These are phyloP conservation scores for Metschnikowia continentalis DNA, from an alignment of 805 yeast genomes.

Conservation along the genomic window DNA sequence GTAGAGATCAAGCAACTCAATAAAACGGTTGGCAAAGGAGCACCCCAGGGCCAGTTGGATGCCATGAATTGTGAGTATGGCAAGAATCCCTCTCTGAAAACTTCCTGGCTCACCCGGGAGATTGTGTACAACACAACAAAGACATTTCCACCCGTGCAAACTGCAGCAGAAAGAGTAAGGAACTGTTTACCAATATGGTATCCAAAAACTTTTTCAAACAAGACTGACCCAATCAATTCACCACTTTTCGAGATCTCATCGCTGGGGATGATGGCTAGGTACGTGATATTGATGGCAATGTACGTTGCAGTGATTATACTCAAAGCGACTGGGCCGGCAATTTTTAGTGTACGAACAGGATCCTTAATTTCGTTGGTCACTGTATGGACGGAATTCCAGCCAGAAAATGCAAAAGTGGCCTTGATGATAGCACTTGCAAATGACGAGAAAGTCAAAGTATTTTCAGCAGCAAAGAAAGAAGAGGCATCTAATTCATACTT, in stretches of 20 bases:
- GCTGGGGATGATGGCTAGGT: constrained; percentile 49
- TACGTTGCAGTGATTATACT: constrained; percentile 46
- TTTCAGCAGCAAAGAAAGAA: constrained; percentile 29
- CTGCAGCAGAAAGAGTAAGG: constrained; percentile 52
- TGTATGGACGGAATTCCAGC: constrained; percentile 61
- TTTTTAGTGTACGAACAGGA: constrained; percentile 52
- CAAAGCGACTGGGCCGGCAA: constrained; percentile 58
- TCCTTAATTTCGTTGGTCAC: constrained; percentile 59
- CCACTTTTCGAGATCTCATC: constrained; percentile 53
- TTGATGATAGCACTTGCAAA: constrained; percentile 54
- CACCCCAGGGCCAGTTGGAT: constrained; percentile 51
- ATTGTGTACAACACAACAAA: constrained; percentile 57
- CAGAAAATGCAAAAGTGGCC: constrained; percentile 56
- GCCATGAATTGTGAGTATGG: constrained; percentile 53
- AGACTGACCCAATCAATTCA: constrained; percentile 54
- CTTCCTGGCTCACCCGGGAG: constrained; percentile 62
- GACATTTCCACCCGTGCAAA: constrained; percentile 61
- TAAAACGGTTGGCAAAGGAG: constrained; percentile 51
- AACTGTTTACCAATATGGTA: constrained; percentile 48
- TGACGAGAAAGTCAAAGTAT: constrained; percentile 37
- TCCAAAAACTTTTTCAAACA: constrained; percentile 56
- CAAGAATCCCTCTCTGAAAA: constrained; percentile 57
- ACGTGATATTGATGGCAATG: constrained; percentile 51
- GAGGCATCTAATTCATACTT: constrained; percentile 38
- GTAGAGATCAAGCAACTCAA: constrained; percentile 43